phyloP scores from a whole-genome alignment of 768 basidiomycete species.

The Boletus reticuloceps region DNA sequence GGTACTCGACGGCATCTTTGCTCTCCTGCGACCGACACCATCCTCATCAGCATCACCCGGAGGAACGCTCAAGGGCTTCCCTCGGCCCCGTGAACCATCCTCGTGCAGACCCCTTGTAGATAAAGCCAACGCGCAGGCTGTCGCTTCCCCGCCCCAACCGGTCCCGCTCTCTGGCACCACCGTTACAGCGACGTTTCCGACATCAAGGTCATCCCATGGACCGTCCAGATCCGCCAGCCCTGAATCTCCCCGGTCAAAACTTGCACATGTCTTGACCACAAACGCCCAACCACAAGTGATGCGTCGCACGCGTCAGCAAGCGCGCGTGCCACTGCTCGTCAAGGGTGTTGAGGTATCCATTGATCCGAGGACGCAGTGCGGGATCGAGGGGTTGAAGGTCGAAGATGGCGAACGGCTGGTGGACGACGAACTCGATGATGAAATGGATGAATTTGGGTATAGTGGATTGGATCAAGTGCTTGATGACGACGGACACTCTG shows the following conservation, averaged over 20 bases:
- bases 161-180: too few relatives aligned
- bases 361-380: slow-evolving; percentile 1
- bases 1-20: slow-evolving; percentile 22
- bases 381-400: slow-evolving; percentile 10
- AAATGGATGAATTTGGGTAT: too few relatives aligned
- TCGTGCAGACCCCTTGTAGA: neutral
- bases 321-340: neutral
- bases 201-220: neutral
- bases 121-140: neutral
- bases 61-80: neutral
- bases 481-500: too few relatives aligned
- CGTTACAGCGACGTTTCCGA: neutral
- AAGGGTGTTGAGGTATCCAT: slow-evolving; percentile 1
- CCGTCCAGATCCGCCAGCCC: neutral
- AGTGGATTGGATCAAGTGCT: too few relatives aligned
- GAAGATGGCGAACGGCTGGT: too few relatives aligned
- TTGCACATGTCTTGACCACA: slow-evolving; percentile 17
- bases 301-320: neutral
- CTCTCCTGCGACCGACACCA: neutral
- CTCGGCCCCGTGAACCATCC: slow-evolving; percentile 1
- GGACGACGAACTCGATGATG: too few relatives aligned
- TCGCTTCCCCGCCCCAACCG: neutral
- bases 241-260: slow-evolving; percentile 22
- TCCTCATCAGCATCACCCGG: neutral
- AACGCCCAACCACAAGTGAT: neutral